Base-by-base conservation (phyloP, 805 yeast species). In the Yarrowia yakushimensis region DNA sequence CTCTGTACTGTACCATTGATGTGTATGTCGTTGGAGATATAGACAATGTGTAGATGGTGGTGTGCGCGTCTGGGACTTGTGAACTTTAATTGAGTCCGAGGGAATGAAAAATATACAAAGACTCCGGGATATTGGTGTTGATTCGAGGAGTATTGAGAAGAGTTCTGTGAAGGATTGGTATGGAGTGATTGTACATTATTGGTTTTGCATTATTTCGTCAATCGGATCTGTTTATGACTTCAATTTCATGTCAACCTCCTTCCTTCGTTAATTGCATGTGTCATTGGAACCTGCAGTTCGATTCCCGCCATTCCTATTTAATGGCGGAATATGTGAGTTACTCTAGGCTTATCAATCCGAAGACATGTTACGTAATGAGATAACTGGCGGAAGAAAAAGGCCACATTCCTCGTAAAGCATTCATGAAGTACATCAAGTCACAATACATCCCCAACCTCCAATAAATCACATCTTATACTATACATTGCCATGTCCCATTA, bases 1-100 rank as follows among this genome's bases (percentile, higher is more conserved):
- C 79, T 52, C 76, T 69, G 68, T 76, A 76, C 25, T 67, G 66
- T 17, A 72, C 73, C 74, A 72, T 72, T 36, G 52, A 42, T 36
- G 59, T 45, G 52, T 10, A 28, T 45, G 52, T 28, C 20, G 52
- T 28, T n/a, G 52, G 31, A 12, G 59, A 8, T 34, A 43, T 43
- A 34, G 59, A 33, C 13, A 12, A 12, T 23, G 13, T 36, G 43
- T 52, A 52, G 43, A 52, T 52, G 59, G 55, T 48, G 55, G 55
- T 31, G 55, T 33, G 55, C 55, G 55, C 39, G 55, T 31, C 55
- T 31, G 28, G 54, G 37, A 45, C 28, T 33, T 20, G 39, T 13
- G 22, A 48, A 48, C 55, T 25, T 27, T 30, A 46, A 42, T 13
- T 31, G 34, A 31, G 15, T 15, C 10, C 17, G 43, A 36, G n/a